A percentile compares a stretch with the other conserved stretches of the same genome.
Conservation (phyloP, 208 protist species). For the Angomonas ambiguus region DNA sequence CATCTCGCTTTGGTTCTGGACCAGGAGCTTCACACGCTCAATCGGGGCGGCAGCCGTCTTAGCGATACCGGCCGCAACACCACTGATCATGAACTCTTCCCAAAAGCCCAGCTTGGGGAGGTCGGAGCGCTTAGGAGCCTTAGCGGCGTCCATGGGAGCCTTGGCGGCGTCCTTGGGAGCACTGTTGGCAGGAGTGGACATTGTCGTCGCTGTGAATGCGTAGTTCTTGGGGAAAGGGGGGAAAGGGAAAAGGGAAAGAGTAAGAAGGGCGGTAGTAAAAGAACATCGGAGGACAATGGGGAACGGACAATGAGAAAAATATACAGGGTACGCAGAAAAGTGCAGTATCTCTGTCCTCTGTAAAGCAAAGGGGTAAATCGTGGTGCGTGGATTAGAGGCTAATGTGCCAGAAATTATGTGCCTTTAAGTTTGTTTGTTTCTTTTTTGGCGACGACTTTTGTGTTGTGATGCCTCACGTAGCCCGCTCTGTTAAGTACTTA, state of each 20-base stretch:
- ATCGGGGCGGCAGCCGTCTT: slow-evolving; percentile 95
- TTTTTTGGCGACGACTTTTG: too few species aligned
- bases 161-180: slow-evolving; percentile 15
- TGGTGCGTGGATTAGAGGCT: too few species aligned
- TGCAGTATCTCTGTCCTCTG: too few species aligned
- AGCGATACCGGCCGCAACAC: slow-evolving; percentile 69
- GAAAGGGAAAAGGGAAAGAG: slow-evolving; percentile 6
- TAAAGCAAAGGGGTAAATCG: too few species aligned
- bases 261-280: slow-evolving; percentile 9
- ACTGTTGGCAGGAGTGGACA: slow-evolving; percentile 23
- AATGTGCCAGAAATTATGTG: too few species aligned
- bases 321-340: too few species aligned
- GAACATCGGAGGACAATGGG: too few species aligned
- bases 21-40: slow-evolving; percentile 94
- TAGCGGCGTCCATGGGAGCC: slow-evolving; percentile 13
- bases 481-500: slow-evolving; percentile 21
- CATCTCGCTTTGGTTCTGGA: slow-evolving; percentile 92
- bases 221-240: not conserved
- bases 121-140: slow-evolving; percentile 24
- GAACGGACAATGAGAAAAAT: too few species aligned
- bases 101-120: slow-evolving; percentile 53
- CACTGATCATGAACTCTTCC: slow-evolving; percentile 83
- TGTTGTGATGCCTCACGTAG: not conserved
- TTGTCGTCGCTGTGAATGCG: not conserved
- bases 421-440: too few species aligned